phyloP scores from a whole-genome alignment of 2,329 filamentous ascomycete genomes.

The Coniella lustricola region DNA sequence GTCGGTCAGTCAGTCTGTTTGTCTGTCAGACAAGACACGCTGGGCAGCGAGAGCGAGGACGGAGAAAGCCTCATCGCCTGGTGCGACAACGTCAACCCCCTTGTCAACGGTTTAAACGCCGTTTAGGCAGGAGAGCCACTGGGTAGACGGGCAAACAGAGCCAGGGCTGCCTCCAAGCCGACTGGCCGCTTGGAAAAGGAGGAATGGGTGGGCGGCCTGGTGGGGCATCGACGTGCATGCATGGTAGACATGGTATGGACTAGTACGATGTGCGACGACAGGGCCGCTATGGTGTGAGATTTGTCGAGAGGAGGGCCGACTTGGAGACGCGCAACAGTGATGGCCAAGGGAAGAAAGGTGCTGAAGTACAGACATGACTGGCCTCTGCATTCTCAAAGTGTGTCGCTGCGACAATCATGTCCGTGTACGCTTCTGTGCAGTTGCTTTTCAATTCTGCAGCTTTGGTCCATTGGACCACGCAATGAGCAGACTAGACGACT shows the following conservation, averaged over 20 bases:
- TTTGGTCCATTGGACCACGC: too few relatives aligned
- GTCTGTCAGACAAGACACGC: neutral
- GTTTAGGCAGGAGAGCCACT: neutral
- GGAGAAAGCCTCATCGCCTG: neutral
- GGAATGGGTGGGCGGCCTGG: neutral
- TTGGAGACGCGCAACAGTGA: neutral
- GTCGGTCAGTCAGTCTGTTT: too few relatives aligned
- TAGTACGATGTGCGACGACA: neutral
- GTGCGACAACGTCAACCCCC: neutral
- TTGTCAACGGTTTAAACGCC: conserved; percentile 1
- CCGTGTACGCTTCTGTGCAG: too few relatives aligned
- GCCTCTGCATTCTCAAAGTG: too few relatives aligned
- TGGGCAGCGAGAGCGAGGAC: neutral
- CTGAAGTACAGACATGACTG: too few relatives aligned
- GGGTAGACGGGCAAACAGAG: neutral
- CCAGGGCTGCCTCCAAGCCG: neutral
- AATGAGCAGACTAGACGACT: too few relatives aligned
- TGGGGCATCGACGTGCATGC: neutral
- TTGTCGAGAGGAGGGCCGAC: neutral
- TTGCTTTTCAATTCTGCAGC: too few relatives aligned
- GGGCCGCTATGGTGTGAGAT: neutral
- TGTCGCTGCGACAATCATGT: too few relatives aligned
- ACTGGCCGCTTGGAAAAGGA: neutral
- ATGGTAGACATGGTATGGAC: neutral
- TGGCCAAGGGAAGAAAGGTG: too few relatives aligned